Evolutionary conservation across 345 rosid species (phyloP).

Genomic region (Cochlearia excelsa): DNA sequence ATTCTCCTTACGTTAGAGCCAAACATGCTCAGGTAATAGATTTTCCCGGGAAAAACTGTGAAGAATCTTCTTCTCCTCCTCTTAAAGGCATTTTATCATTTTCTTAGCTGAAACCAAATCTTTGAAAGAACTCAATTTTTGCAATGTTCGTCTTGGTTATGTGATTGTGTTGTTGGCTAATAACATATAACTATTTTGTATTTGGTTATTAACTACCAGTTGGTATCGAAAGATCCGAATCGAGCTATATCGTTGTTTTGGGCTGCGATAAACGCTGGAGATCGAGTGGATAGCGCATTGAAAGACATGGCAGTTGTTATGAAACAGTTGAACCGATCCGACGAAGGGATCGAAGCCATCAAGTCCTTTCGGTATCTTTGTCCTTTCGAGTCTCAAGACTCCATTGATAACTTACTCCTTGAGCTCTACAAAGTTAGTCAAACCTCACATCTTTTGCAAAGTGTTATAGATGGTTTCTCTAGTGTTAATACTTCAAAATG

Average conservation of each 20-base stretch:
- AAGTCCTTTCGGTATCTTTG: conserved; percentile 76
- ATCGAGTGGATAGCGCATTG: conserved; percentile 69
- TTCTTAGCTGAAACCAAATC: neutral
- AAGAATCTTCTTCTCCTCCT: neutral
- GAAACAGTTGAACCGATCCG: conserved; percentile 64
- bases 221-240: conserved; percentile 61
- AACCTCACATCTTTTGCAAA: neutral
- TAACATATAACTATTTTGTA: conserved; percentile 1
- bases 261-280: conserved; percentile 80
- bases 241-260: conserved; percentile 65
- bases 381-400: conserved; percentile 62
- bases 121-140: neutral
- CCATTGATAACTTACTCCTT: conserved; percentile 66
- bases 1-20: conserved; percentile 83
- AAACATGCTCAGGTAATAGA: conserved; percentile 67
- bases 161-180: neutral
- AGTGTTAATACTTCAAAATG: neutral
- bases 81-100: neutral
- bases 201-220: conserved; percentile 30
- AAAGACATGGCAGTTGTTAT: conserved; percentile 82
- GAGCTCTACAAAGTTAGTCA: conserved; percentile 65
- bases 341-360: conserved; percentile 77
- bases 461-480: conserved; percentile 9
- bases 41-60: conserved; percentile 11
- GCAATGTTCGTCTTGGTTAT: conserved; percentile 11